phyloP scores from a whole-genome alignment of 441 rosid genomes.

The Hura crepitans region DNA sequence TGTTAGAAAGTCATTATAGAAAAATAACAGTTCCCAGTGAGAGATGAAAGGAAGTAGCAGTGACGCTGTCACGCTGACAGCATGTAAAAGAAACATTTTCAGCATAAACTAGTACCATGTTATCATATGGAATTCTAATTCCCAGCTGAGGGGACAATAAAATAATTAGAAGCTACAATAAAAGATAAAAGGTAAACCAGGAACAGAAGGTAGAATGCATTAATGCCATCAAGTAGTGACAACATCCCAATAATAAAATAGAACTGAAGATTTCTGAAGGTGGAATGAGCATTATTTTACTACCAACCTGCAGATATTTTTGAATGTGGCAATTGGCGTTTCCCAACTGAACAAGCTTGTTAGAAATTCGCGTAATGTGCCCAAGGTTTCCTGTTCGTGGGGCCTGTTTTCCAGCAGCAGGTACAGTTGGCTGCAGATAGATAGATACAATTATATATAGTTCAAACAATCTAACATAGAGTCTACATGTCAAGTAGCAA shows the following conservation, averaged over 20 bases:
- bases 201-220: not conserved
- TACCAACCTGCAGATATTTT: slow-evolving; percentile 70
- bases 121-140: not conserved
- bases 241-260: not conserved
- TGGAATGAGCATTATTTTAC: slow-evolving; percentile 7
- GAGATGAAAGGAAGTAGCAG: not conserved
- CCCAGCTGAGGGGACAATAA: not conserved
- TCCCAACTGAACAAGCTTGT: slow-evolving; percentile 73
- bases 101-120: not conserved
- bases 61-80: not conserved
- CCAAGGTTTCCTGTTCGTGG: slow-evolving; percentile 87
- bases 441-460: not conserved
- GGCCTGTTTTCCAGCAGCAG: slow-evolving; percentile 60
- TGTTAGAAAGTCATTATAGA: slow-evolving; percentile 9
- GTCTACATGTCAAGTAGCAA: not conserved
- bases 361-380: slow-evolving; percentile 73
- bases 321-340: slow-evolving; percentile 54
- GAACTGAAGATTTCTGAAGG: not conserved
- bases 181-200: not conserved
- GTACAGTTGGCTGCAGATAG: slow-evolving; percentile 70
- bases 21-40: not conserved
- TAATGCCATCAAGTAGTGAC: not conserved
- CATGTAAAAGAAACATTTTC: not conserved
- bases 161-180: not conserved
- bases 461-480: not conserved